Conservation (phyloP, 2,329 filamentous ascomycete genomes). For the Aspergillus quadricinctus region DNA sequence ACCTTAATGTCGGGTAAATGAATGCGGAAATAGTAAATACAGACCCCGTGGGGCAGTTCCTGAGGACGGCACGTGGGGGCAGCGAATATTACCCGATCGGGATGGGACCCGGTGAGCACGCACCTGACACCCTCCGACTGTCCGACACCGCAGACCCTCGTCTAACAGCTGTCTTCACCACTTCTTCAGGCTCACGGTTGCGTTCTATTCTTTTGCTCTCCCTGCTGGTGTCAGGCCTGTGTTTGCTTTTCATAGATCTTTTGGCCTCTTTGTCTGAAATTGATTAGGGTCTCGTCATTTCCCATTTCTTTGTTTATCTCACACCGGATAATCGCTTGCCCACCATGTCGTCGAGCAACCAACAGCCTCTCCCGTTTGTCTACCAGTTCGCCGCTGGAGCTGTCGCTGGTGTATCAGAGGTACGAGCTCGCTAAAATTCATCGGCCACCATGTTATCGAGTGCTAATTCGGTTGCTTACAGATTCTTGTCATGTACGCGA, state of each 20-base stretch:
- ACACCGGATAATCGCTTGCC: slow-evolving; percentile 11
- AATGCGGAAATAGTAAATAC: not conserved
- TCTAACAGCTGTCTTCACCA: slow-evolving; percentile 11
- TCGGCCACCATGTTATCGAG: not conserved
- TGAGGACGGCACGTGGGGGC: slow-evolving; percentile 3
- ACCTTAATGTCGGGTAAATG: not conserved
- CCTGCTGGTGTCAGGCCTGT: not conserved
- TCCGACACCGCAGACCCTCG: slow-evolving; percentile 8
- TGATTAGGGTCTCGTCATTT: not conserved
- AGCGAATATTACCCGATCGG: slow-evolving; percentile 8
- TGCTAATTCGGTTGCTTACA: slow-evolving; percentile 35
- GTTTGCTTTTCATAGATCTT: slow-evolving; percentile 7
- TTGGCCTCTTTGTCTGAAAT: not conserved
- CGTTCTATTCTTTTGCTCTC: slow-evolving; percentile 6
- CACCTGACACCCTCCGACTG: slow-evolving; percentile 8
- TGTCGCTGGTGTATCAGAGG: slow-evolving; percentile 96
- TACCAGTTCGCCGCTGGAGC: slow-evolving; percentile 97
- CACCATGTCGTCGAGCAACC: slow-evolving; percentile 56
- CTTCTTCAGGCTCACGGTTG: not conserved
- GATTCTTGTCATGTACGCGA: slow-evolving; percentile 79
- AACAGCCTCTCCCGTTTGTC: slow-evolving; percentile 79
- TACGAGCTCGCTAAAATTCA: slow-evolving; percentile 45
- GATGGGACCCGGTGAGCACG: slow-evolving; percentile 1
- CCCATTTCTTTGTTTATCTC: not conserved
- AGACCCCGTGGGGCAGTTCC: slow-evolving; percentile 4